Conservation (phyloP, 768 basidiomycete genomes). For the Termitomyces sp. region DNA sequence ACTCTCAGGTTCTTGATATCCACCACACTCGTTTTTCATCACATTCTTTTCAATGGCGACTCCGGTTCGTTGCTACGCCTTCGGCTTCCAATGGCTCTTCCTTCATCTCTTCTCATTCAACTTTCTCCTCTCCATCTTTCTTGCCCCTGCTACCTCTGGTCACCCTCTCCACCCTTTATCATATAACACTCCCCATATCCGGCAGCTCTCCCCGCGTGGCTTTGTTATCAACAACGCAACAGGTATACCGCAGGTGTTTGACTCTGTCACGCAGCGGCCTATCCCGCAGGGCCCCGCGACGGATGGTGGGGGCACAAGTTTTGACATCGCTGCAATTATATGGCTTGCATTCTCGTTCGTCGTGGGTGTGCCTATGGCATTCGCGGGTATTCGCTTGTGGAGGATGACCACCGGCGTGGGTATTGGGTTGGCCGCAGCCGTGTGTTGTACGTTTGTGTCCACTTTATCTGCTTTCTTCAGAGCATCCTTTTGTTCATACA, state of each 20-base stretch:
- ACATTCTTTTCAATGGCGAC: constrained; percentile 10
- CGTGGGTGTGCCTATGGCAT: constrained; percentile 47
- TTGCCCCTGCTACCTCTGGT: background rate
- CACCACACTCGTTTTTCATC: constrained; percentile 13
- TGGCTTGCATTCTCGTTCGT: constrained; percentile 53
- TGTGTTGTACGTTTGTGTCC: constrained; percentile 32
- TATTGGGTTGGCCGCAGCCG: constrained; percentile 42
- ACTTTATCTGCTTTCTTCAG: background rate
- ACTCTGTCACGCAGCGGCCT: constrained; percentile 32
- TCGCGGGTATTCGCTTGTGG: constrained; percentile 53
- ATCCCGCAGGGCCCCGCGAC: constrained; percentile 51
- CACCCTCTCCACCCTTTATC: constrained; percentile 5
- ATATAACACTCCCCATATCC: background rate
- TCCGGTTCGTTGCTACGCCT: constrained; percentile 3
- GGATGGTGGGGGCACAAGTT: constrained; percentile 50
- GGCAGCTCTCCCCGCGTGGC: constrained; percentile 8
- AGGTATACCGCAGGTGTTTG: constrained; percentile 38
- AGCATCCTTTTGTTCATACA: too few species aligned
- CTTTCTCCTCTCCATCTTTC: background rate
- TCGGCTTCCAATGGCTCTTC: constrained; percentile 7
- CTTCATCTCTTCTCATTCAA: constrained; percentile 2
- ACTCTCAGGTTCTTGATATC: background rate
- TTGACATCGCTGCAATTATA: constrained; percentile 41
- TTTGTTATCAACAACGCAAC: constrained; percentile 23
- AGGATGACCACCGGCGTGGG: constrained; percentile 50